Conservation (phyloP, 345 rosid genomes). For the Salix dunnii region DNA sequence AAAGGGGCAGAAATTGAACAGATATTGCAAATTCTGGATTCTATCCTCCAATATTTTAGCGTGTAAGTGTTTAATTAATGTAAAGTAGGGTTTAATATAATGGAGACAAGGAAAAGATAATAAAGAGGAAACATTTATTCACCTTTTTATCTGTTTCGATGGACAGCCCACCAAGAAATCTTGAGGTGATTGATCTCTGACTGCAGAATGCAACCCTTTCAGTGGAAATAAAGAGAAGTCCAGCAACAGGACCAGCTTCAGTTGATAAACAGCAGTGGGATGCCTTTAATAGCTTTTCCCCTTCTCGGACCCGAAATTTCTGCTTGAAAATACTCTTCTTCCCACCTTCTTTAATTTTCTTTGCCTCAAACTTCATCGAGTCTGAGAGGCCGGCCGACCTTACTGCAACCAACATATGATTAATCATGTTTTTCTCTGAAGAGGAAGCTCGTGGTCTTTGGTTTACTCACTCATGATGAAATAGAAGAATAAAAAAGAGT, state of each 20-base stretch:
- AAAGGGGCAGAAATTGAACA: too few relatives aligned
- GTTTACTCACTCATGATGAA: background rate
- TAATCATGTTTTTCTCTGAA: background rate
- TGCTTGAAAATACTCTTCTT: slow-evolving; percentile 39
- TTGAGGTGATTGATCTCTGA: slow-evolving; percentile 24
- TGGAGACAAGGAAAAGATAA: background rate
- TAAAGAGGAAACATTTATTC: background rate
- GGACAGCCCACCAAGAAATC: slow-evolving; percentile 21
- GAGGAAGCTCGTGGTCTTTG: background rate
- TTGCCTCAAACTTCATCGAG: slow-evolving; percentile 42
- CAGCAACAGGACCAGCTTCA: slow-evolving; percentile 43
- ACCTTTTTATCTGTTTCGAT: slow-evolving; percentile 33
- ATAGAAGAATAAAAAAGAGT: background rate
- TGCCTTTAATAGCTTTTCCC: slow-evolving; percentile 44
- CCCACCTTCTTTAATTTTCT: slow-evolving; percentile 42
- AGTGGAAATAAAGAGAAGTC: slow-evolving; percentile 44
- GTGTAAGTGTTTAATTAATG: background rate
- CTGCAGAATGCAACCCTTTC: slow-evolving; percentile 37
- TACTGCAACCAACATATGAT: slow-evolving; percentile 22
- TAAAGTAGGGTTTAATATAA: too few relatives aligned
- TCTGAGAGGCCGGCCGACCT: slow-evolving; percentile 32
- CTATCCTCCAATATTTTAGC: background rate
- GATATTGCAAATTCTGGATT: too few relatives aligned
- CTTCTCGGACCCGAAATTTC: slow-evolving; percentile 29
- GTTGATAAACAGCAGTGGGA: slow-evolving; percentile 48